Evolutionary conservation across 1,284 basidiomycete genomes (phyloP), one percentile per base, ranked within the genome.

Genomic region (Tetrapyrgos nigripes): DNA sequence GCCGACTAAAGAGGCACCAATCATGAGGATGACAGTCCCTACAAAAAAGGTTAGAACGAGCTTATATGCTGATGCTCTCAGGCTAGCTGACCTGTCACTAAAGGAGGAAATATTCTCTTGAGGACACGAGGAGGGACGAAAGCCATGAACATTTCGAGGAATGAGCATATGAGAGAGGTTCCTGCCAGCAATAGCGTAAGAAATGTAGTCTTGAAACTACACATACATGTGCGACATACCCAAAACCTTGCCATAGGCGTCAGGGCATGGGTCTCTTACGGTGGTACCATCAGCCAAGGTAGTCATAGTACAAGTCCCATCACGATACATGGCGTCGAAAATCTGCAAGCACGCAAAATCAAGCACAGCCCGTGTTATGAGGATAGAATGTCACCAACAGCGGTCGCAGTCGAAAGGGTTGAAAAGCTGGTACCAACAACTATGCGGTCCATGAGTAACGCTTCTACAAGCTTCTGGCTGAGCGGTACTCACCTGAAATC

Each of bases 371-470:
- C 4, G 14, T 31, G n/a, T n/a, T n/a, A n/a, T 4, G 4, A 31
- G 26, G 19, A 13, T n/a, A 19, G 24, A 1, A 45, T 21, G 31
- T 2, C n/a, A 76, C 83, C 11, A 64, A 90, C 88, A 0, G 87
- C 80, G 63, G 84, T 83, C 1, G 89, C 91, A 1, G 91, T 93
- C 47, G 86, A 88, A 14, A 95, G 77, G 0, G 91, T 93, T 6
- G 92, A 83, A 68, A 95, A 95, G 67, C 87, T 90, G 0, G 92
- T 95, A 9, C 92, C 93, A n/a, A 94, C 92, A 2, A 95, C 92
- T 4, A 87, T 88, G 17, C 27, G 37, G 17, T 28, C 14, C 23
- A 47, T 23, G 2, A 52, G 27, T 31, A 35, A 26, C 21, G 11
- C 10, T n/a, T 28, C 10, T 23, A 28, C 29, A 24, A 47, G 19